A percentile compares a stretch with the other conserved stretches of the same genome.
Conservation (phyloP, 441 rosid genomes). For the Eugenia klotzschiana region DNA sequence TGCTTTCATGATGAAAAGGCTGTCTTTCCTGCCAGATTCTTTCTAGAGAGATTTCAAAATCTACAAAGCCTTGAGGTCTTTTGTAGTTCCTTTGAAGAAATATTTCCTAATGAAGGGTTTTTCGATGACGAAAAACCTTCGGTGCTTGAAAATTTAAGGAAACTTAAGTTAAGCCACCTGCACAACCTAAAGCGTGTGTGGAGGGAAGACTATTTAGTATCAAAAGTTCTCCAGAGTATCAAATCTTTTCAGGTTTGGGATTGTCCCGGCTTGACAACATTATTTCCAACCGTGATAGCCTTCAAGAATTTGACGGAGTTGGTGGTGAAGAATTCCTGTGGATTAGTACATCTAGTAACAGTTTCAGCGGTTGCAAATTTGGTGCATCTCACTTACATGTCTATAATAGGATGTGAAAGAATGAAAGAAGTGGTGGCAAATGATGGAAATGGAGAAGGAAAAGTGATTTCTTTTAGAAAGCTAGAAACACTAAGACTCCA, state of each 20-base stretch:
- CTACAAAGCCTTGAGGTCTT: neutral
- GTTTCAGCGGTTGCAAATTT: too few species aligned
- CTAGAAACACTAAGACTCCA: neutral
- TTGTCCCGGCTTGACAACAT: neutral
- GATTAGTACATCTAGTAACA: neutral
- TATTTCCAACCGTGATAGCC: too few species aligned
- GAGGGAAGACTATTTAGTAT: neutral
- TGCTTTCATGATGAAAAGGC: neutral
- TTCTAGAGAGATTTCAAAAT: neutral
- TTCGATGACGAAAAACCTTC: neutral
- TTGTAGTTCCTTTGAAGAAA: neutral
- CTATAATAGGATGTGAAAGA: neutral
- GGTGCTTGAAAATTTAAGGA: neutral
- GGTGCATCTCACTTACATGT: rapidly evolving
- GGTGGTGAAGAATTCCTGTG: too few species aligned
- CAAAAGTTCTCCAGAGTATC: neutral
- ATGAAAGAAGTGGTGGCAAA: neutral
- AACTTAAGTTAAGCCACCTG: neutral
- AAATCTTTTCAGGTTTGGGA: neutral
- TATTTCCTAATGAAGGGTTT: neutral
- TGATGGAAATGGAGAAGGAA: rapidly evolving
- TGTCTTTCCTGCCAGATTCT: neutral
- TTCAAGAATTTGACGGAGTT: too few species aligned
- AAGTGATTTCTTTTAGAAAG: neutral
- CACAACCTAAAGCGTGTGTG: neutral